Evolutionary conservation across 345 rosid species (phyloP), one percentile per base, ranked within the genome.

Genomic region (Populus alba): DNA sequence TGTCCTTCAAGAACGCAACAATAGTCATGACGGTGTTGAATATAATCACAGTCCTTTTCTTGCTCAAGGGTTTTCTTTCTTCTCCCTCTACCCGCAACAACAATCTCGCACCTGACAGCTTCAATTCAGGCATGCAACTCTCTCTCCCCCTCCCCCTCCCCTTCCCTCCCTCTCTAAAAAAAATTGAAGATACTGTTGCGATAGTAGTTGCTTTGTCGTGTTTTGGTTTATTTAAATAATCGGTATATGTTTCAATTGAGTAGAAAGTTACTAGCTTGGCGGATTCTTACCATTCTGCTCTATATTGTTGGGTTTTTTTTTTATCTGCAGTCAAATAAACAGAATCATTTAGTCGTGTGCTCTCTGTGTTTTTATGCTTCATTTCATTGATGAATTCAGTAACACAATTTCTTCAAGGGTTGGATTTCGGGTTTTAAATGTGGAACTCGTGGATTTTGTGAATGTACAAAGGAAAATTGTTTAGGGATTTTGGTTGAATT

Each of bases 1-100:
- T 95, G 71, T 91, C 97, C 18, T 93, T 91, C 87, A 93, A 90
- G 86, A 91, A 84, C 87, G 97, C 91, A 0, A 95, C 98, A 62
- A 88, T 95, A 38, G 75, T 85, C 23, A 74, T 93, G 69, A 90
- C 92, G 22, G 49, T 87, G 43, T 43, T 95, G 77, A 95, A 95
- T 61, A 35, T 92, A 17, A 6, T 89, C 81, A 80, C 78, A 35
- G 90, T 78, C 70, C 87, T 95, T 57, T 77, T 88, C 80, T 75
- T 92, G 83, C 94, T 95, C 59, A 97, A 82, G 43, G 84, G 87
- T 27, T 89, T 86, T 72, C 86, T 91, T 85, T 82, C 83, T 72
- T 81, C 89, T 10, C 75, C 90, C 37, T 83, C 91, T 41, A 66
- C 90, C 31, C 90, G 84, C 53, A 71, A 78, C 39, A 68, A 75